Conservation (phyloP, 768 basidiomycete species). For the Scleroderma bovista region DNA sequence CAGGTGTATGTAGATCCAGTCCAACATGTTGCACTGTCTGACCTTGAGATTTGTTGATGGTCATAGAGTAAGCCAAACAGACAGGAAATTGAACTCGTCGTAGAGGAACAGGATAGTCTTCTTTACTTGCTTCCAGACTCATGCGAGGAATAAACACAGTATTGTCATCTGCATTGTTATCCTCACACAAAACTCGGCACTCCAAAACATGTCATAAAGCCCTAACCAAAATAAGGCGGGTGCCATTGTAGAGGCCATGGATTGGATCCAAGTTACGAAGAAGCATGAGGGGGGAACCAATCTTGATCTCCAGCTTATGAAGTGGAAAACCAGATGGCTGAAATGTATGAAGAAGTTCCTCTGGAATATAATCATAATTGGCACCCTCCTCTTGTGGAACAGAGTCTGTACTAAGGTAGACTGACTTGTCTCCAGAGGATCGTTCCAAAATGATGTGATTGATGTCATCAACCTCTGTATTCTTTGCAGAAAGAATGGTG, state of each 20-base stretch:
- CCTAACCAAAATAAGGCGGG: slow-evolving; percentile 13
- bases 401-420: slow-evolving; percentile 26
- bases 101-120: slow-evolving; percentile 20
- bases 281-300: slow-evolving; percentile 36
- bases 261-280: slow-evolving; percentile 37
- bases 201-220: slow-evolving; percentile 20
- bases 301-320: slow-evolving; percentile 28
- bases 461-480: slow-evolving; percentile 29
- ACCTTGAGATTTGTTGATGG: slow-evolving; percentile 33
- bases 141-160: slow-evolving; percentile 28
- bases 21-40: slow-evolving; percentile 29
- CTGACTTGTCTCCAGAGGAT: slow-evolving; percentile 17
- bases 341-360: slow-evolving; percentile 39
- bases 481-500: slow-evolving; percentile 26
- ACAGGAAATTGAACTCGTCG: slow-evolving; percentile 9
- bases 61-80: slow-evolving; percentile 26
- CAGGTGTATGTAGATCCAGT: slow-evolving; percentile 21
- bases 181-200: slow-evolving; percentile 17
- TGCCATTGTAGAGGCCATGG: slow-evolving; percentile 37
- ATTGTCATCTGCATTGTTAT: slow-evolving; percentile 8
- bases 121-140: slow-evolving; percentile 11
- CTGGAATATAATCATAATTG: slow-evolving; percentile 24
- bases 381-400: slow-evolving; percentile 17
- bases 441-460: slow-evolving; percentile 21
- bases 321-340: slow-evolving; percentile 36